phyloP scores from a whole-genome alignment of 768 basidiomycete species.

The Rhodotorula kratochvilovae region DNA sequence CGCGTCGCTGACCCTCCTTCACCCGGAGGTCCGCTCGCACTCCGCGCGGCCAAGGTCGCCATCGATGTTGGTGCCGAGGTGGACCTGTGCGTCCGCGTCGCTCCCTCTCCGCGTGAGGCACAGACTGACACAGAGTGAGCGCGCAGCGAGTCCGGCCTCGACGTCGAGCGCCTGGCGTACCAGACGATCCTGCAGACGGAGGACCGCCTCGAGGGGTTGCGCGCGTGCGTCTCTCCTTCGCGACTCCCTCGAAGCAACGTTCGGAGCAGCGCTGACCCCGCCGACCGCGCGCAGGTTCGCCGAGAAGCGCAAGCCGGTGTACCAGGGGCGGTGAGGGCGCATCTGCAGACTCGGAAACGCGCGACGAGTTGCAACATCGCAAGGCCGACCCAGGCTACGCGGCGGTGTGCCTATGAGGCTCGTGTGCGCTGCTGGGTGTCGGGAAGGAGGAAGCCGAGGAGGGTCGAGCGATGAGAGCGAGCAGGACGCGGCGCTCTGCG shows the following conservation, averaged over 20 bases:
- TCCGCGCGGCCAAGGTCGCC: slow-evolving; percentile 34
- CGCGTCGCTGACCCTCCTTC: neutral
- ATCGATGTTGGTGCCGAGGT: slow-evolving; percentile 22
- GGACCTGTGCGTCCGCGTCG: slow-evolving; percentile 16
- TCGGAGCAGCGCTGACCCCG: neutral
- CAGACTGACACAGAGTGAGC: too few relatives aligned
- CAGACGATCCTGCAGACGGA: slow-evolving; percentile 67
- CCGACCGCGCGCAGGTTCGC: slow-evolving; percentile 17
- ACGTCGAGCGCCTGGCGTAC: slow-evolving; percentile 82
- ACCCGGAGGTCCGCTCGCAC: slow-evolving; percentile 32
- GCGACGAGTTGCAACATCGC: too few relatives aligned
- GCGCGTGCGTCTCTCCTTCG: slow-evolving; percentile 54
- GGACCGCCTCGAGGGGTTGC: slow-evolving; percentile 76
- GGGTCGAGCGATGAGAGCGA: neutral
- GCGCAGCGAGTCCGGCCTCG: slow-evolving; percentile 60
- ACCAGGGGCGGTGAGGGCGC: slow-evolving; percentile 3
- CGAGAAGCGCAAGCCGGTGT: slow-evolving; percentile 39
- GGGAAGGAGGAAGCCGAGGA: neutral
- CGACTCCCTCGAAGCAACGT: neutral
- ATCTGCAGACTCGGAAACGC: too few relatives aligned
- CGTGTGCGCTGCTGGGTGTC: too few relatives aligned
- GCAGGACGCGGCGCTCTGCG: neutral
- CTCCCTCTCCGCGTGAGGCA: neutral
- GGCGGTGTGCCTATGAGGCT: too few relatives aligned
- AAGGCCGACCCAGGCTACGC: too few relatives aligned